Conservation (phyloP, 139 green algal genomes). For the Picochlorum sp. region DNA sequence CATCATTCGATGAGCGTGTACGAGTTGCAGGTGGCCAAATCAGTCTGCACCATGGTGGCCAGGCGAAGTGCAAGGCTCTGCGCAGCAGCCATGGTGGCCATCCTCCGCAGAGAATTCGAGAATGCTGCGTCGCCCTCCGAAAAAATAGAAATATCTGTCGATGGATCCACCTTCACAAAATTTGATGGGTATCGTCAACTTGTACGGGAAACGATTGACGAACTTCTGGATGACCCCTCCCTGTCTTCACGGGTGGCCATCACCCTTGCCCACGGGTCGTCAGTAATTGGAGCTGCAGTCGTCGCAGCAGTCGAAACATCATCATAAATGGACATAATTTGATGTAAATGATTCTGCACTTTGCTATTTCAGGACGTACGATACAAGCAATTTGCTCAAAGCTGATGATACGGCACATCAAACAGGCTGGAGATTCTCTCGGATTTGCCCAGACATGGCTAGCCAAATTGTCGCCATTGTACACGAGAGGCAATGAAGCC, state of each 20-base stretch:
- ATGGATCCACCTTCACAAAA: constrained; percentile 55
- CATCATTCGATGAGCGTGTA: not conserved
- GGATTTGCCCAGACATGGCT: too few relatives aligned
- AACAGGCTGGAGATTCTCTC: too few relatives aligned
- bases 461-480: too few relatives aligned
- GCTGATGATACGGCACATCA: too few relatives aligned
- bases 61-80: constrained; percentile 47
- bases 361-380: too few relatives aligned
- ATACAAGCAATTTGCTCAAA: too few relatives aligned
- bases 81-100: constrained; percentile 41
- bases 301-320: constrained; percentile 14
- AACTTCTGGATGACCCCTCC: constrained; percentile 21
- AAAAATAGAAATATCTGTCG: constrained; percentile 44
- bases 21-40: constrained; percentile 32
- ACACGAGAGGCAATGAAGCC: too few relatives aligned
- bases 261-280: constrained; percentile 16
- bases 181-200: constrained; percentile 27
- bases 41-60: constrained; percentile 61
- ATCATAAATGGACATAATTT: not conserved
- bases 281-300: constrained; percentile 19
- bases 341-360: too few relatives aligned
- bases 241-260: constrained; percentile 14
- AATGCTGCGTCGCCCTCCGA: not conserved
- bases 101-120: constrained; percentile 30
- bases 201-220: constrained; percentile 5